A percentile compares a stretch with the other conserved stretches of the same genome.
Conservation (phyloP, 345 rosid species). For the Hibiscus trionum region DNA sequence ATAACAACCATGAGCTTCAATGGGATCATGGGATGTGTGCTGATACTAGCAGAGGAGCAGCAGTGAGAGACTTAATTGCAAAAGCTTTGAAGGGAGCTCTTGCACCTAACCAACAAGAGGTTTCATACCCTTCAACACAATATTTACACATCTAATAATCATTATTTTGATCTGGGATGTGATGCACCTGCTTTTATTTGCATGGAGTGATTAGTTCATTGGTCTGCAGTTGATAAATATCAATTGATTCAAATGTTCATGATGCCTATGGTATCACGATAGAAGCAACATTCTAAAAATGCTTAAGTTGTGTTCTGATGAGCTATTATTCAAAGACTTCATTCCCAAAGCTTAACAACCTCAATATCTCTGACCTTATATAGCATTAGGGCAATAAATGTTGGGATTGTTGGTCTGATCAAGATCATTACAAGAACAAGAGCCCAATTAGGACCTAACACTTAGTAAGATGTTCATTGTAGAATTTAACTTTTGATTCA, state of each 20-base stretch:
- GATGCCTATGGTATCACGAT: not conserved
- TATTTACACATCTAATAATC: not conserved
- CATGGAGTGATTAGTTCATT: not conserved
- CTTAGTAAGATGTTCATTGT: not conserved
- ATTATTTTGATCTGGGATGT: not conserved
- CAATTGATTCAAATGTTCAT: not conserved
- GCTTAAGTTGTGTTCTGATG: not conserved
- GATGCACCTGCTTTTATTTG: not conserved
- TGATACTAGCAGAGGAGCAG: slow-evolving; percentile 91
- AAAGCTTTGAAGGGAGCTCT: slow-evolving; percentile 82
- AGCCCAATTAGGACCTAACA: not conserved
- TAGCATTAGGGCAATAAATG: not conserved
- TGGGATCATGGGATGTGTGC: slow-evolving; percentile 99
- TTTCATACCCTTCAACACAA: slow-evolving; percentile 18
- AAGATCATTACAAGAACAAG: not conserved
- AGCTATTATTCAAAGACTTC: not conserved
- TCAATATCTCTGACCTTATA: not conserved
- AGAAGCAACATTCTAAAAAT: not conserved
- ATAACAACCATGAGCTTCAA: slow-evolving; percentile 88
- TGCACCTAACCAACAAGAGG: slow-evolving; percentile 79
- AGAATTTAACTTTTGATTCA: not conserved
- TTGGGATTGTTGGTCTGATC: not conserved
- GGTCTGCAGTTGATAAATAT: slow-evolving; percentile 1
- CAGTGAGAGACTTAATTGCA: slow-evolving; percentile 73
- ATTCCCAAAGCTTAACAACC: not conserved